These are phyloP conservation scores for Arabidopsis suecica DNA, from an alignment of 345 rosid species.

Conservation along the genomic window DNA sequence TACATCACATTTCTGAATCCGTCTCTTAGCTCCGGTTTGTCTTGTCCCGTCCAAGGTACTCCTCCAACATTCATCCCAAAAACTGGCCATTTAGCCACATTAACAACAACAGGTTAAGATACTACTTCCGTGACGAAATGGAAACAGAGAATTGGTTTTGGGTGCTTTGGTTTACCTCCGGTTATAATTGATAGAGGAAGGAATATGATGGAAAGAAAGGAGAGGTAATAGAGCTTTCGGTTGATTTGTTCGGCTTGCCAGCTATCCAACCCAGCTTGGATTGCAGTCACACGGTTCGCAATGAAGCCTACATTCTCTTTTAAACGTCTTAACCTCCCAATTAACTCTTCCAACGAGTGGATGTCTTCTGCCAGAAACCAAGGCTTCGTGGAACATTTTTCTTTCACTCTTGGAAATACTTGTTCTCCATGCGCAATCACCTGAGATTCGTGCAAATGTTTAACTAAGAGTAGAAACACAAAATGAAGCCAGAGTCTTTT, in stretches of 20 bases:
- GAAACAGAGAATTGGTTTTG: neutral
- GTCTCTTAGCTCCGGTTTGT: slow-evolving; percentile 57
- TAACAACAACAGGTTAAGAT: neutral
- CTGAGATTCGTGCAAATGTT: slow-evolving; percentile 46
- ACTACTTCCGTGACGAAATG: neutral
- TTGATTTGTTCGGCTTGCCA: slow-evolving; percentile 99
- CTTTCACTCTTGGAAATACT: slow-evolving; percentile 92
- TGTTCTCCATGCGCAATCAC: slow-evolving; percentile 95
- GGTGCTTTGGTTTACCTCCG: slow-evolving; percentile 59
- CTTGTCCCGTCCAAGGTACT: slow-evolving; percentile 96
- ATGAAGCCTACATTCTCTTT: slow-evolving; percentile 94
- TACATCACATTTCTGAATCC: slow-evolving; percentile 93
- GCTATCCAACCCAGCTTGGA: slow-evolving; percentile 92
- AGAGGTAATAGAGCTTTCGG: slow-evolving; percentile 88
- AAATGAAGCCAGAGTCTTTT: neutral
- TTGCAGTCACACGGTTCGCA: slow-evolving; percentile 87
- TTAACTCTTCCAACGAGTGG: slow-evolving; percentile 73
- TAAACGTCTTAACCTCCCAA: slow-evolving; percentile 79
- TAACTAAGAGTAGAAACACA: slow-evolving; percentile 11
- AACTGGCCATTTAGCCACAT: slow-evolving; percentile 49
- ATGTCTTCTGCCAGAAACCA: slow-evolving; percentile 82
- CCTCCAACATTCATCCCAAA: slow-evolving; percentile 99
- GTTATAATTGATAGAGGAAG: slow-evolving; percentile 93
- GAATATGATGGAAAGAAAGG: slow-evolving; percentile 91
- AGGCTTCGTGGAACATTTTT: slow-evolving; percentile 68